A percentile compares a stretch with the other conserved stretches of the same genome.
These are phyloP conservation scores for Candida ascalaphidarum DNA, from an alignment of 805 yeast genomes.

Conservation along the genomic window DNA sequence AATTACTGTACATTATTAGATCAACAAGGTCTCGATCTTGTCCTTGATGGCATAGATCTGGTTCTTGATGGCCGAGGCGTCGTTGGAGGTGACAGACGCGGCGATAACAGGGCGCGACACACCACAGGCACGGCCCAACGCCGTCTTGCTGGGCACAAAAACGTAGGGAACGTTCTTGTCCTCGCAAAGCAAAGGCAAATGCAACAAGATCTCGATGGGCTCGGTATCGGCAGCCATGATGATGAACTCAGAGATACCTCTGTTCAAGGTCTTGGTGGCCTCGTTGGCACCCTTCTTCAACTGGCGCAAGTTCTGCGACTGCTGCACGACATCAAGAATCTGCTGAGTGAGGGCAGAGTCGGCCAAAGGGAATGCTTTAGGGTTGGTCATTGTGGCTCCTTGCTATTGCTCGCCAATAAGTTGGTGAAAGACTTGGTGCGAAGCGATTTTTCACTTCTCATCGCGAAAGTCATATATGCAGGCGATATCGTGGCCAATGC, in stretches of 20 bases:
- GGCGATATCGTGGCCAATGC: too few relatives aligned
- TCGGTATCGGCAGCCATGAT: slow-evolving; percentile 99
- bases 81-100: slow-evolving; percentile 96
- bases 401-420: slow-evolving; percentile 35
- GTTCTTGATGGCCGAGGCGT: slow-evolving; percentile 93
- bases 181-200: slow-evolving; percentile 95
- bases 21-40: slow-evolving; percentile 95
- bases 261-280: slow-evolving; percentile 97
- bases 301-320: slow-evolving; percentile 96
- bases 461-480: slow-evolving; percentile 10
- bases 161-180: slow-evolving; percentile 99
- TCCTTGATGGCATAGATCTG: slow-evolving; percentile 97
- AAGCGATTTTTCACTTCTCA: slow-evolving; percentile 1
- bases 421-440: slow-evolving; percentile 2
- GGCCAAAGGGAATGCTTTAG: slow-evolving; percentile 98
- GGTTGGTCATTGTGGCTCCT: slow-evolving; percentile 73
- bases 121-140: slow-evolving; percentile 99
- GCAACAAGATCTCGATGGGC: slow-evolving; percentile 97
- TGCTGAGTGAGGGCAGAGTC: slow-evolving; percentile 93
- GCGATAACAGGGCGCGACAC: slow-evolving; percentile 99
- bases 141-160: slow-evolving; percentile 96
- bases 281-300: slow-evolving; percentile 99
- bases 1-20: slow-evolving; percentile 47
- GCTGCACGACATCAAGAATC: slow-evolving; percentile 96
- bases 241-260: slow-evolving; percentile 99